These are phyloP conservation scores for Arabis hirsuta DNA, from an alignment of 345 rosid genomes.

Conservation along the genomic window DNA sequence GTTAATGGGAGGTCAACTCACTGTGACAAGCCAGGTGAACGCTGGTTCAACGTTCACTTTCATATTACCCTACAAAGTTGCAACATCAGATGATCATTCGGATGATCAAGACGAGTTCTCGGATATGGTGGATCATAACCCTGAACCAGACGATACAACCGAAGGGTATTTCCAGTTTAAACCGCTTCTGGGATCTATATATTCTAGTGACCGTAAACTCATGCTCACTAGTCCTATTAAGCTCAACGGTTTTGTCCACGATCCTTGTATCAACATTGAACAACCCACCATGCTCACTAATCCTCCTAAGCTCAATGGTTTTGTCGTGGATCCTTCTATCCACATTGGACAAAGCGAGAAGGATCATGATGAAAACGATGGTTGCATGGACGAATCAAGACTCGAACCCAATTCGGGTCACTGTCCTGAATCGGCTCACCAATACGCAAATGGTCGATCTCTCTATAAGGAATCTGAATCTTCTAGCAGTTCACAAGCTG, in stretches of 20 bases:
- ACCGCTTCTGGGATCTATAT: slow-evolving; percentile 53
- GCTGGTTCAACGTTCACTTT: slow-evolving; percentile 92
- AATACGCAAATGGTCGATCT: slow-evolving; percentile 34
- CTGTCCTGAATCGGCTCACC: slow-evolving; percentile 42
- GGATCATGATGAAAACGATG: slow-evolving; percentile 55
- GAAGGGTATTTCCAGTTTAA: slow-evolving; percentile 81
- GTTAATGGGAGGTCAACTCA: slow-evolving; percentile 94
- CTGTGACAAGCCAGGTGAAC: slow-evolving; percentile 80
- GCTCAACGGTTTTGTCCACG: slow-evolving; percentile 31
- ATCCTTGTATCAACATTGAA: slow-evolving; percentile 45
- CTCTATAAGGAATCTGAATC: slow-evolving; percentile 36
- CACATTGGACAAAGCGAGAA: slow-evolving; percentile 50
- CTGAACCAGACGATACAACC: slow-evolving; percentile 64
- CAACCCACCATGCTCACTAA: slow-evolving; percentile 48
- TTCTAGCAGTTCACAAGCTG: slow-evolving; percentile 44
- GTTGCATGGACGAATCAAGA: slow-evolving; percentile 64
- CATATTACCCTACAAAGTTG: slow-evolving; percentile 78
- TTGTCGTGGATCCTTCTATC: slow-evolving; percentile 35
- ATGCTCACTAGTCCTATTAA: slow-evolving; percentile 48
- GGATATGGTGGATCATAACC: slow-evolving; percentile 65
- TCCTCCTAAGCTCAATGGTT: slow-evolving; percentile 42
- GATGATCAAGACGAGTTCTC: slow-evolving; percentile 83
- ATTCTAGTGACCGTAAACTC: slow-evolving; percentile 46
- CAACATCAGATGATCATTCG: slow-evolving; percentile 57
- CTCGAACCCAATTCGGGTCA: slow-evolving; percentile 52